These are phyloP conservation scores for Eucalyptus polyanthemos DNA, from an alignment of 345 rosid genomes.

Conservation along the genomic window DNA sequence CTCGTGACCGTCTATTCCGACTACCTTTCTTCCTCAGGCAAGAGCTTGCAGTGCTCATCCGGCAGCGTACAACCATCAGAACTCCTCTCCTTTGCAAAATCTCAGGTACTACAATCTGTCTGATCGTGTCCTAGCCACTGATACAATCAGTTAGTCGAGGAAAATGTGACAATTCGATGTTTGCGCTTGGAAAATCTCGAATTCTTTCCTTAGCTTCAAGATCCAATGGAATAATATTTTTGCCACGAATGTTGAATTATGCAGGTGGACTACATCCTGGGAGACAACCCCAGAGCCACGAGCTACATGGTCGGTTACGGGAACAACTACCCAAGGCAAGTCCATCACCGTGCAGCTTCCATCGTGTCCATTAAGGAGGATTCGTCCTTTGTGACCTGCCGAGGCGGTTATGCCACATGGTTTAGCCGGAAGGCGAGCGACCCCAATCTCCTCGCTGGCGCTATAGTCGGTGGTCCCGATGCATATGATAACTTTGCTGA, in stretches of 20 bases:
- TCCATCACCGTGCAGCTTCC: constrained; percentile 90
- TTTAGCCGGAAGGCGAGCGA: constrained; percentile 62
- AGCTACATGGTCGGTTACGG: constrained; percentile 99
- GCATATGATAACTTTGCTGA: constrained; percentile 93
- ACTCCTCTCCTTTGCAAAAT: constrained; percentile 73
- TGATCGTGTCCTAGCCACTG: not conserved
- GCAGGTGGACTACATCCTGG: constrained; percentile 90
- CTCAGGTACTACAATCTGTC: constrained; percentile 41
- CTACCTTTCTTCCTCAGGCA: constrained; percentile 62
- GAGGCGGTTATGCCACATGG: constrained; percentile 96
- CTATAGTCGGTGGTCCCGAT: constrained; percentile 95
- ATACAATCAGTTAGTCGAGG: not conserved
- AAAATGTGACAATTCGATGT: not conserved
- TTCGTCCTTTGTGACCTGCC: constrained; percentile 60
- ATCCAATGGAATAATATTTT: not conserved
- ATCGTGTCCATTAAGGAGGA: constrained; percentile 72
- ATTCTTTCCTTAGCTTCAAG: not conserved
- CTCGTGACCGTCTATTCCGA: constrained; percentile 72
- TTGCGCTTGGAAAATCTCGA: not conserved
- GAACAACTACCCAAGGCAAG: constrained; percentile 79
- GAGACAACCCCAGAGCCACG: constrained; percentile 94
- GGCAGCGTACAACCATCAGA: constrained; percentile 47
- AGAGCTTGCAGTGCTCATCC: constrained; percentile 42
- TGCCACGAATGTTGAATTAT: not conserved
- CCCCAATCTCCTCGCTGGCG: constrained; percentile 89